Conservation (phyloP, 768 basidiomycete species). For the Ramaria sp. region DNA sequence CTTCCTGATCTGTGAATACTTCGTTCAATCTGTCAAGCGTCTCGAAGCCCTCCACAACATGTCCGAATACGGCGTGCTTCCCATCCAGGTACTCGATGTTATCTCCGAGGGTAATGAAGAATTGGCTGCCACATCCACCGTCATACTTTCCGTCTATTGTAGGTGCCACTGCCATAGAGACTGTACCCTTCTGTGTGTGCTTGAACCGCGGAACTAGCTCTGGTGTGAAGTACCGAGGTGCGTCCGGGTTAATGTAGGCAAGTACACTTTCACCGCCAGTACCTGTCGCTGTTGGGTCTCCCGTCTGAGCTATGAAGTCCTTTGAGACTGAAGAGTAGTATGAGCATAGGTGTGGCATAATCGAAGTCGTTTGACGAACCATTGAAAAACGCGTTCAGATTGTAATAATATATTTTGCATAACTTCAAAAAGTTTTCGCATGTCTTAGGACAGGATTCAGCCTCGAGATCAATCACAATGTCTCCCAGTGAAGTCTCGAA, state of each 20-base stretch:
- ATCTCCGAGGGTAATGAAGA: constrained; percentile 89
- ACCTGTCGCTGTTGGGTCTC: constrained; percentile 94
- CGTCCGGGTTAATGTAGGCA: constrained; percentile 16
- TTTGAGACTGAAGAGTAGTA: constrained; percentile 62
- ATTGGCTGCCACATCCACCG: constrained; percentile 90
- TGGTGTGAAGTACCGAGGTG: constrained; percentile 80
- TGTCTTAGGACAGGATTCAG: constrained; percentile 79
- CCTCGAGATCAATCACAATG: constrained; percentile 91
- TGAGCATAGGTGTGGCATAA: not conserved
- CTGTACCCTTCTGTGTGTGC: constrained; percentile 75
- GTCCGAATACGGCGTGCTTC: constrained; percentile 89
- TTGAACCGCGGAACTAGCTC: constrained; percentile 75
- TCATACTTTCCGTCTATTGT: constrained; percentile 40
- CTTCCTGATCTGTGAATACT: constrained; percentile 78
- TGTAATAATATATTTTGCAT: constrained; percentile 96
- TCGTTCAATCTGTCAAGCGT: constrained; percentile 91
- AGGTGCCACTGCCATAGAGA: constrained; percentile 98
- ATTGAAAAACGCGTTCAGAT: constrained; percentile 96
- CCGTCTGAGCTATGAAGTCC: constrained; percentile 91
- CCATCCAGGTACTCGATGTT: constrained; percentile 94
- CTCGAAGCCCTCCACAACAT: constrained; percentile 89
- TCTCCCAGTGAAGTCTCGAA: constrained; percentile 97
- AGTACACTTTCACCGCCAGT: constrained; percentile 67
- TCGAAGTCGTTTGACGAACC: constrained; percentile 33
- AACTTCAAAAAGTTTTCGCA: constrained; percentile 97